Conservation (phyloP, 2,329 filamentous ascomycete genomes). For the Fusarium concolor region DNA sequence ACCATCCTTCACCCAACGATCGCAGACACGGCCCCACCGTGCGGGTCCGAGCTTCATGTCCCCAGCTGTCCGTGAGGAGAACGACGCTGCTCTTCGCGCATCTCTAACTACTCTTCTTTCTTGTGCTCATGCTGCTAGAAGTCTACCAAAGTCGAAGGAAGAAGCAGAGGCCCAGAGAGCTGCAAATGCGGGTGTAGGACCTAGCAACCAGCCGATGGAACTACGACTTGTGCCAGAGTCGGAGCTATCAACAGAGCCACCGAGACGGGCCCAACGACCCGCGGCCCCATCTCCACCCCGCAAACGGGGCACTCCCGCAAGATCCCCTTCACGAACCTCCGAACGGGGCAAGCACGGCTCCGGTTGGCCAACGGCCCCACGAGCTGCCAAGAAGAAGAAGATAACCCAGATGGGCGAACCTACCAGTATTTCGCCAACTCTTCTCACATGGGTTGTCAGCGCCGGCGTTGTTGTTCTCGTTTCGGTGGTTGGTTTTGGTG, state of each 20-base stretch:
- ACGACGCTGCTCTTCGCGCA: conserved; percentile 91
- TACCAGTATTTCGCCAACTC: conserved; percentile 66
- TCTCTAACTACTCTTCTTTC: conserved; percentile 95
- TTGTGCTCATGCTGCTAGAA: conserved; percentile 90
- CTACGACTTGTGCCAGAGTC: conserved; percentile 71
- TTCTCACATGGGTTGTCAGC: conserved; percentile 73
- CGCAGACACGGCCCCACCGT: conserved; percentile 60
- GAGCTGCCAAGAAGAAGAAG: conserved; percentile 71
- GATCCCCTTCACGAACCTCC: conserved; percentile 46
- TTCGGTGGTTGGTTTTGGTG: conserved; percentile 75
- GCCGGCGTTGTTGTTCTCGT: conserved; percentile 76
- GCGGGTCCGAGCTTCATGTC: conserved; percentile 73
- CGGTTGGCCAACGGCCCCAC: conserved; percentile 54
- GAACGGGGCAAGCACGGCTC: conserved; percentile 65
- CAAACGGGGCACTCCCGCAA: conserved; percentile 47
- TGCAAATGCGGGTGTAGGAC: conserved; percentile 55
- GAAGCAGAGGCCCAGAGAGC: conserved; percentile 54
- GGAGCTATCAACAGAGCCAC: conserved; percentile 61
- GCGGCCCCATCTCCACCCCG: conserved; percentile 40
- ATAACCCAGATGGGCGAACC: conserved; percentile 55
- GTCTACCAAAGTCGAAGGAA: conserved; percentile 74
- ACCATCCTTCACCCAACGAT: conserved; percentile 61
- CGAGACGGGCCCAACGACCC: conserved; percentile 40
- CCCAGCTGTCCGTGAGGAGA: conserved; percentile 83
- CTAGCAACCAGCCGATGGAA: conserved; percentile 66